These are phyloP conservation scores for Xylaria sp. DNA, from an alignment of 2,329 filamentous ascomycete species.

Conservation along the genomic window DNA sequence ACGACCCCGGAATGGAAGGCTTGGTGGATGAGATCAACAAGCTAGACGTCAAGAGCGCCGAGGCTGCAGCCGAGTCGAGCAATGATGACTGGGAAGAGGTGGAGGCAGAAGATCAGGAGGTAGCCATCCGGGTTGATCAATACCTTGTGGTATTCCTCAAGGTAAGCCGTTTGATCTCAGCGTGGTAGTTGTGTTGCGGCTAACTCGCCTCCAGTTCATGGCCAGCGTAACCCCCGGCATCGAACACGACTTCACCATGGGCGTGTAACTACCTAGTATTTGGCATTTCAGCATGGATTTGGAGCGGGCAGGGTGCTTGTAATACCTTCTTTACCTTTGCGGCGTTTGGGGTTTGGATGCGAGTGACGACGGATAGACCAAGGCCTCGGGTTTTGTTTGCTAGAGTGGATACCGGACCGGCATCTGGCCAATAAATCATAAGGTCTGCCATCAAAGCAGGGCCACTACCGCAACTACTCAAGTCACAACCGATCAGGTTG, in stretches of 20 bases:
- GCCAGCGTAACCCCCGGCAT: slow-evolving; percentile 93
- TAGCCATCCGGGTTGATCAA: slow-evolving; percentile 84
- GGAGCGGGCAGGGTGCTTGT: slow-evolving; percentile 24
- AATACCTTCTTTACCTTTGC: slow-evolving; percentile 6
- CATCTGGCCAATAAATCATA: slow-evolving; percentile 5
- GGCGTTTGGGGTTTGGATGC: slow-evolving; percentile 29
- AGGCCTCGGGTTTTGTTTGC: slow-evolving; percentile 17
- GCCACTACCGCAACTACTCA: not conserved
- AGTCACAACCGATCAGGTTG: not conserved
- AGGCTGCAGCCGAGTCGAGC: slow-evolving; percentile 54
- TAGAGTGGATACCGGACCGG: slow-evolving; percentile 20
- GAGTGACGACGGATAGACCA: slow-evolving; percentile 18
- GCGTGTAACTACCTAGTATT: slow-evolving; percentile 59
- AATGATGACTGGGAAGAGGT: slow-evolving; percentile 70
- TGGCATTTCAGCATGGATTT: slow-evolving; percentile 7
- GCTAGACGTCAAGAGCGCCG: slow-evolving; percentile 59
- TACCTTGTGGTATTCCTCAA: slow-evolving; percentile 87
- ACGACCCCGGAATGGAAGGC: slow-evolving; percentile 73
- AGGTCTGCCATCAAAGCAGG: not conserved
- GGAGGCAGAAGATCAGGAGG: slow-evolving; percentile 69
- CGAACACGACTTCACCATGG: slow-evolving; percentile 98
- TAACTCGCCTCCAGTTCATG: slow-evolving; percentile 60
- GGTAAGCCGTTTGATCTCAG: slow-evolving; percentile 49
- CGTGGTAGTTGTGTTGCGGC: slow-evolving; percentile 6
- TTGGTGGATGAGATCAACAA: slow-evolving; percentile 79